A percentile compares a stretch with the other conserved stretches of the same genome.
phyloP scores from a whole-genome alignment of 1,284 basidiomycete genomes.

The Ustanciosporium gigantosporum region DNA sequence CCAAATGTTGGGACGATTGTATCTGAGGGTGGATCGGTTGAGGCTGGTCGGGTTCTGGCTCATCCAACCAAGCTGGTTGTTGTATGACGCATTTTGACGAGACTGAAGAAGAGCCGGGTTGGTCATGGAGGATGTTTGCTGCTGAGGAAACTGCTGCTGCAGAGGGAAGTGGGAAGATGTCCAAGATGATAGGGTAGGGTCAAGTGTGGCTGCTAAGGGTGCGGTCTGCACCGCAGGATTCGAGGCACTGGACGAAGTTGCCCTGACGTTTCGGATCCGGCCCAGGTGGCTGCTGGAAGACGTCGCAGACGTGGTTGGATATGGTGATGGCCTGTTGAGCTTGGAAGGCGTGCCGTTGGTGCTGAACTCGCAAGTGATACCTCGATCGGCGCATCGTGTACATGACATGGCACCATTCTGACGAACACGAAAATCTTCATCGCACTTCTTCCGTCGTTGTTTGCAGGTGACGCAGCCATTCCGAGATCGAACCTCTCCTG shows the following conservation, averaged over 20 bases:
- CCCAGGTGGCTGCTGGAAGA: too few relatives aligned
- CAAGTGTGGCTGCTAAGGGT: conserved; percentile 2
- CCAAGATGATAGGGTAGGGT: conserved; percentile 13
- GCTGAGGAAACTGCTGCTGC: conserved; percentile 8
- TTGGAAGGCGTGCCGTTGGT: not conserved
- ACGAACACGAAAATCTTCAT: conserved; percentile 38
- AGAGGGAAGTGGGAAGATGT: conserved; percentile 18
- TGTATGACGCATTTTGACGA: too few relatives aligned
- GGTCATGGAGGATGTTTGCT: too few relatives aligned
- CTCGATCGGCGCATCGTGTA: conserved; percentile 33
- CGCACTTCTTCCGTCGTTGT: conserved; percentile 45
- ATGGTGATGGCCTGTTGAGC: conserved; percentile 4
- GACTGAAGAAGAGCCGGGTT: too few relatives aligned
- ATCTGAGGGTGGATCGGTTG: conserved; percentile 16
- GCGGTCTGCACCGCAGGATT: not conserved
- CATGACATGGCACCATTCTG: conserved; percentile 31
- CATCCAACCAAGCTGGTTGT: conserved; percentile 28
- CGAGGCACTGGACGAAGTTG: conserved; percentile 4
- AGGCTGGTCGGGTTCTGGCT: conserved; percentile 8
- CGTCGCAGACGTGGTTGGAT: conserved; percentile 1
- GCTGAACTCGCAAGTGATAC: conserved; percentile 30
- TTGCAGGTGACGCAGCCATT: conserved; percentile 44
- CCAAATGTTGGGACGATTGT: conserved; percentile 34
- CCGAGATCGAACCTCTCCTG: conserved; percentile 40
- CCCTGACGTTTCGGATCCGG: not conserved